Conservation (phyloP, 2,329 filamentous ascomycete species). For the Fusarium fujikuroi region DNA sequence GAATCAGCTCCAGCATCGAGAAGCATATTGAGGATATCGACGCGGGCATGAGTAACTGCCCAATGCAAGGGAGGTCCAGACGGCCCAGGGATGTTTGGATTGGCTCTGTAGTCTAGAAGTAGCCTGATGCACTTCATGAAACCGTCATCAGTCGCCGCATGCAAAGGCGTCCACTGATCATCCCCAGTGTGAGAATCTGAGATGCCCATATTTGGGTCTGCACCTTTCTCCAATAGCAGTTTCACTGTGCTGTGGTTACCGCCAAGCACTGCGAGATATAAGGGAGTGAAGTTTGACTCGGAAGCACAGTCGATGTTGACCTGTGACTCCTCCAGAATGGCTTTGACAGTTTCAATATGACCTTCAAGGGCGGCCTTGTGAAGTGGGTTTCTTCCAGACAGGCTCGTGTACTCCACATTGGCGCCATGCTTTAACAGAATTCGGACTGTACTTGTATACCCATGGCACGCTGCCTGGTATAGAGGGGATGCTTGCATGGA, state of each 20-base stretch:
- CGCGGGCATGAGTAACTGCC: background rate
- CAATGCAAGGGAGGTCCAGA: background rate
- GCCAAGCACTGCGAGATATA: background rate
- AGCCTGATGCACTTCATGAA: background rate
- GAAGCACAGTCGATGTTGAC: background rate
- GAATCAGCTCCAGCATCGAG: background rate
- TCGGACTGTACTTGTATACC: background rate
- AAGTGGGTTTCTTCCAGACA: background rate
- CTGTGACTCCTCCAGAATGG: background rate
- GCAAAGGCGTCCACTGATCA: background rate
- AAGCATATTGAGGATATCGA: background rate
- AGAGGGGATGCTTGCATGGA: background rate
- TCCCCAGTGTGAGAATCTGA: fast-evolving
- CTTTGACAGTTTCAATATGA: background rate
- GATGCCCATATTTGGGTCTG: conserved; percentile 4
- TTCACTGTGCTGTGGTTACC: background rate
- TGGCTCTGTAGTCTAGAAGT: background rate
- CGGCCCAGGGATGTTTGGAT: background rate
- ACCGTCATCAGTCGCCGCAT: background rate
- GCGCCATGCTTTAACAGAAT: background rate
- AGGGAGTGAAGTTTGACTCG: background rate
- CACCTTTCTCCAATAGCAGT: background rate
- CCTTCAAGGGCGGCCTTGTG: background rate
- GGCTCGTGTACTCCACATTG: background rate
- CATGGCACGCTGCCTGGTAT: background rate